Conservation (phyloP, 1,139 yeast species). For the Eremothecium gossypii region DNA sequence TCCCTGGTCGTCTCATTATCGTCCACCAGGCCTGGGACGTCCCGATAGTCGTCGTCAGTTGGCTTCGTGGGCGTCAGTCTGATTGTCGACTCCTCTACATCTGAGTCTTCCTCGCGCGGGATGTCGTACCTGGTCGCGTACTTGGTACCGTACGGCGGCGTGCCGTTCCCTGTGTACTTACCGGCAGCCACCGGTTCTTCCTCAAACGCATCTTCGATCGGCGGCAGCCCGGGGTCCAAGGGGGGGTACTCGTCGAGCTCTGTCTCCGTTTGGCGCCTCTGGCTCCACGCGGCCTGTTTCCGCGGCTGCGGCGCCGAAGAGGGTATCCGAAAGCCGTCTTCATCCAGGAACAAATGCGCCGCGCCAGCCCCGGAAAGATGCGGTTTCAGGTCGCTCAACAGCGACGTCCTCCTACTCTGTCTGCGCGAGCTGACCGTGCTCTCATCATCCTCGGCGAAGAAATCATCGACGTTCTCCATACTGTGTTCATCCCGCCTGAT, state of each 20-base stretch:
- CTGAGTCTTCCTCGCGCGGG: not conserved
- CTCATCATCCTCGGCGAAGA: conserved; percentile 44
- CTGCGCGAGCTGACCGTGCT: conserved; percentile 13
- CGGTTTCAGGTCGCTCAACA: conserved; percentile 9
- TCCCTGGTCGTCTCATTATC: conserved; percentile 27
- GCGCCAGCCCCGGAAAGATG: not conserved
- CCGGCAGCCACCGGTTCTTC: not conserved
- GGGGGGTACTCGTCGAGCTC: not conserved
- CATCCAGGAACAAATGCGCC: conserved; percentile 2
- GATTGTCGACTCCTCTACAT: conserved; percentile 5
- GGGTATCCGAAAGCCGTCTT: conserved; percentile 7
- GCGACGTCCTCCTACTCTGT: conserved; percentile 18
- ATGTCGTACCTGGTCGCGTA: conserved; percentile 1
- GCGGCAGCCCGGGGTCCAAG: not conserved
- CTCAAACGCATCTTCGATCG: not conserved
- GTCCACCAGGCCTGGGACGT: conserved; percentile 25
- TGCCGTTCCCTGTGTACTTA: not conserved
- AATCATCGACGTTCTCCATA: conserved; percentile 74
- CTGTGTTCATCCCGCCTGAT: conserved; percentile 56
- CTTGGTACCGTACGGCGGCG: not conserved
- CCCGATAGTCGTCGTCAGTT: conserved; percentile 12
- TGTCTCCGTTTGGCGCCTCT: not conserved
- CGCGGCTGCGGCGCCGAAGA: conserved; percentile 6
- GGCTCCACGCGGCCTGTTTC: not conserved
- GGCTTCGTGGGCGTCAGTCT: conserved; percentile 16